Evolutionary conservation across 805 yeast species (phyloP).

Genomic region (Zygotorulaspora florentina): DNA sequence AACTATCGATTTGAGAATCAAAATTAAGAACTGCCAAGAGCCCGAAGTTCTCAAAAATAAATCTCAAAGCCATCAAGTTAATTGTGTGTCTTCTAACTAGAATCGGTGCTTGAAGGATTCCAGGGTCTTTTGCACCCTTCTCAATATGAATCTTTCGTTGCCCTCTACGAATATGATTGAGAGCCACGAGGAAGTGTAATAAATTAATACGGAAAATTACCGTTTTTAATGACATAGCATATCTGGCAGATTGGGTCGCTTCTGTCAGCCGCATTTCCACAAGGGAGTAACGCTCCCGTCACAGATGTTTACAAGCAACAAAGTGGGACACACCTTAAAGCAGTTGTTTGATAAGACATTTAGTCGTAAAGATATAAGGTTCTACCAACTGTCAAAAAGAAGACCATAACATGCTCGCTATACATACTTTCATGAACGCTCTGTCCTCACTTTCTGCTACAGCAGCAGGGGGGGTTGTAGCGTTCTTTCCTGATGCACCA

Average conservation of each 20-base stretch:
- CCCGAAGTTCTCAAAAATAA: constrained; percentile 48
- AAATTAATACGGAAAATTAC: neutral
- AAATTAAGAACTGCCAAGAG: constrained; percentile 54
- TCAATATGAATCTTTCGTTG: constrained; percentile 46
- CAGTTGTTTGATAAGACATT: neutral
- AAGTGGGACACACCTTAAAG: too few species aligned
- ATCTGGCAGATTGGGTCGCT: too few species aligned
- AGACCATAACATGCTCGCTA: constrained; percentile 1
- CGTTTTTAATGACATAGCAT: neutral
- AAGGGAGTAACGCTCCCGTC: too few species aligned
- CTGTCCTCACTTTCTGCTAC: constrained; percentile 6
- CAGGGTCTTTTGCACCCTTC: constrained; percentile 18
- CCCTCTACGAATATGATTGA: constrained; percentile 53
- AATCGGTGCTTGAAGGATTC: constrained; percentile 41
- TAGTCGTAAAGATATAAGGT: neutral
- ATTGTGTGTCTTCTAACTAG: constrained; percentile 62
- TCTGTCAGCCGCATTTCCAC: too few species aligned
- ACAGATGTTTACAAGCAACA: too few species aligned
- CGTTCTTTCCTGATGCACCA: constrained; percentile 18
- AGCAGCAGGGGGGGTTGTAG: constrained; percentile 9
- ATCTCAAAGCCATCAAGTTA: constrained; percentile 46
- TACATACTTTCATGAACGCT: constrained; percentile 3
- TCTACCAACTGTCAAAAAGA: neutral
- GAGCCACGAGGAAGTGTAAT: constrained; percentile 29
- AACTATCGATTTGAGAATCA: constrained; percentile 65